A percentile compares a stretch with the other conserved stretches of the same genome.
These are phyloP conservation scores for Tolypocladium album DNA, from an alignment of 2,329 filamentous ascomycete species.

Conservation along the genomic window DNA sequence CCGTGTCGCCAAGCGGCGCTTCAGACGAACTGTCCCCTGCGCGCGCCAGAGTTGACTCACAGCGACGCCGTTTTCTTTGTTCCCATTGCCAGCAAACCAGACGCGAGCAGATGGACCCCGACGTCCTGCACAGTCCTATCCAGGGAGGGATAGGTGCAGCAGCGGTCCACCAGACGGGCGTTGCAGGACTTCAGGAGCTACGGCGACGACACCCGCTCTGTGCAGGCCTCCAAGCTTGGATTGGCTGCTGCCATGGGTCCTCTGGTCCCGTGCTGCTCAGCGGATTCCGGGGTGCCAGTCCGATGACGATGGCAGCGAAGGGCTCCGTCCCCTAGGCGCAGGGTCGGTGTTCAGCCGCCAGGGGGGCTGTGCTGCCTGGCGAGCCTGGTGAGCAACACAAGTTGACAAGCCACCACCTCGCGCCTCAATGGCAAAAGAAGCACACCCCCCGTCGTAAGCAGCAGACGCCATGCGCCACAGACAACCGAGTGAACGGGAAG, in stretches of 20 bases:
- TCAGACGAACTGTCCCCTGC: not conserved
- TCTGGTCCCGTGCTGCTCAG: not conserved
- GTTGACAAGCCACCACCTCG: slow-evolving; percentile 1
- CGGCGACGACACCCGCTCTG: not conserved
- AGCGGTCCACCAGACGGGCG: not conserved
- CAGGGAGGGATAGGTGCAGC: too few relatives aligned
- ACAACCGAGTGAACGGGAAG: not conserved
- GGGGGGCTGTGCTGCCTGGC: slow-evolving; percentile 6
- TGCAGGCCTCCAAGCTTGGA: not conserved
- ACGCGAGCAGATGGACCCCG: not conserved
- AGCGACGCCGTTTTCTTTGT: not conserved
- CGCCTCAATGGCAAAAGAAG: not conserved
- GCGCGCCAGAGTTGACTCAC: not conserved
- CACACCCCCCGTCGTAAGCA: too few relatives aligned
- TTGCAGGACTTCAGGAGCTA: not conserved
- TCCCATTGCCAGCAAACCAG: not conserved
- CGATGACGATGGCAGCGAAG: not conserved
- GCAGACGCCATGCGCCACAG: slow-evolving; percentile 1
- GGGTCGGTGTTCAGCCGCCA: slow-evolving; percentile 2
- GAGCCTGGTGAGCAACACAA: slow-evolving; percentile 3
- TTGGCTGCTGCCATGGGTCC: not conserved
- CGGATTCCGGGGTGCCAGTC: not conserved
- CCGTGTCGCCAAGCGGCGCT: not conserved
- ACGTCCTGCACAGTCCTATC: not conserved
- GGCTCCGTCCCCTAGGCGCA: not conserved